Percentiles rank a stretch among this genome's conserved stretches.
Evolutionary conservation across 2,329 filamentous ascomycete species (phyloP).

Genomic region (Hymenoscyphus fraxineus): DNA sequence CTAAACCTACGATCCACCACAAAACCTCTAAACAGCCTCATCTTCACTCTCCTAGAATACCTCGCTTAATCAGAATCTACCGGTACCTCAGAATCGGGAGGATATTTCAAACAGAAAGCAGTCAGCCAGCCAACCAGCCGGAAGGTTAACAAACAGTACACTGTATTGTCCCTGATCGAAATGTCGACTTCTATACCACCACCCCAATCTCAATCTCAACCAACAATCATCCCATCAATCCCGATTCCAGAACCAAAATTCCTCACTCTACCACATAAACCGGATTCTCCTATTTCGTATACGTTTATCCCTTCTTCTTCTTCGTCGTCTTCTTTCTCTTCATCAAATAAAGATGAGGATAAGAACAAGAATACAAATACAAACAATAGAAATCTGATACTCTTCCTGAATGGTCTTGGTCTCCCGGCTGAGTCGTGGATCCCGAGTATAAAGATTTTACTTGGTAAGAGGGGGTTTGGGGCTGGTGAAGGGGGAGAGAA

Average conservation of each 20-base stretch:
- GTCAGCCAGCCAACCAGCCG: no score
- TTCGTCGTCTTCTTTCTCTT: background rate
- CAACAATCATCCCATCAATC: background rate
- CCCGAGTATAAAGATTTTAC: conserved; percentile 22
- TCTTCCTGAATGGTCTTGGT: conserved; percentile 35
- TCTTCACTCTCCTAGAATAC: background rate
- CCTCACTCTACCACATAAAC: conserved; percentile 32
- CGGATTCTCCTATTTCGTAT: conserved; percentile 31
- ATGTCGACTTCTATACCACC: background rate
- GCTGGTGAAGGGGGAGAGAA: conserved; percentile 1
- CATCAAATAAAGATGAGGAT: background rate
- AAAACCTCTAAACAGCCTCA: background rate
- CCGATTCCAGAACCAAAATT: background rate
- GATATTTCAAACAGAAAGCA: no score
- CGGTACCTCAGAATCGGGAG: no score
- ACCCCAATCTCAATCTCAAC: background rate
- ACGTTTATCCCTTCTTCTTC: conserved; percentile 29
- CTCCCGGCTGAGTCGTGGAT: conserved; percentile 32
- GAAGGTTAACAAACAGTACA: no score
- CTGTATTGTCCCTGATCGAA: background rate
- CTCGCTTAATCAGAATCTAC: no score
- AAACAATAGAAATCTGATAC: conserved; percentile 20
- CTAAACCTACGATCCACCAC: background rate
- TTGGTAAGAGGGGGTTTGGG: background rate
- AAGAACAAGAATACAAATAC: no score